Conservation (phyloP, 177 flowering plant genomes). For the Vitis hybrid region DNA sequence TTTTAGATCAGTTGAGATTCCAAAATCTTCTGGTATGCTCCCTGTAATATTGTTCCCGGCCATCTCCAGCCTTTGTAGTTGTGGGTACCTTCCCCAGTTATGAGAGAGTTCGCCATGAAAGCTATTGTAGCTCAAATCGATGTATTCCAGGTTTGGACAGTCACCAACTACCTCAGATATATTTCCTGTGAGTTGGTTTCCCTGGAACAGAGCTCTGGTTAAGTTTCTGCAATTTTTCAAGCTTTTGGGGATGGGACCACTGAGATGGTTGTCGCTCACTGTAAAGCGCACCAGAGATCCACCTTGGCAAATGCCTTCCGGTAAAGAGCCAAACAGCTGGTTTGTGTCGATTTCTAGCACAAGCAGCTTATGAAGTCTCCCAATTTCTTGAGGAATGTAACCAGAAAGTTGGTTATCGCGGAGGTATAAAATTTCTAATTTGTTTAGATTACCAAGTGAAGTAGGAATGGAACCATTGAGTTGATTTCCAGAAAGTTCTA, state of each 20-base stretch:
- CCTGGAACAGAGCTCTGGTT: not conserved
- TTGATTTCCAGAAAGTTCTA: not conserved
- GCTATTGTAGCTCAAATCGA: not conserved
- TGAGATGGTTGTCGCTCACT: not conserved
- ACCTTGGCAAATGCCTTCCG: not conserved
- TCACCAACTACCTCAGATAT: not conserved
- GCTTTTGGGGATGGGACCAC: not conserved
- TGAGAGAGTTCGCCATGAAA: slow-evolving; percentile 14
- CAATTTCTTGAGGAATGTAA: too few species aligned
- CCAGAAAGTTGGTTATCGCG: too few species aligned
- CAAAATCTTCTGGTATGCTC: slow-evolving; percentile 13
- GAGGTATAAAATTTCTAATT: too few species aligned
- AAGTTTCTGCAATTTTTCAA: not conserved
- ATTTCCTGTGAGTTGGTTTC: not conserved
- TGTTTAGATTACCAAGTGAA: not conserved
- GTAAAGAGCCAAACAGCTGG: slow-evolving; percentile 2
- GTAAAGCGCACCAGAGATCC: not conserved
- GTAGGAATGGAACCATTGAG: not conserved
- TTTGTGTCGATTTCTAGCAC: too few species aligned
- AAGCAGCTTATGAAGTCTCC: too few species aligned
- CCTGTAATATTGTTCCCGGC: not conserved
- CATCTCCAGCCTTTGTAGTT: not conserved
- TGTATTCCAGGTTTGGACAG: not conserved
- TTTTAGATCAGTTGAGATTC: not conserved
- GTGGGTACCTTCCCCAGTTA: slow-evolving; percentile 8